Evolutionary conservation across 2,329 filamentous ascomycete genomes (phyloP), one percentile per base, ranked within the genome.

Genomic region (Ophiognomonia clavigignenti-juglandacearum): DNA sequence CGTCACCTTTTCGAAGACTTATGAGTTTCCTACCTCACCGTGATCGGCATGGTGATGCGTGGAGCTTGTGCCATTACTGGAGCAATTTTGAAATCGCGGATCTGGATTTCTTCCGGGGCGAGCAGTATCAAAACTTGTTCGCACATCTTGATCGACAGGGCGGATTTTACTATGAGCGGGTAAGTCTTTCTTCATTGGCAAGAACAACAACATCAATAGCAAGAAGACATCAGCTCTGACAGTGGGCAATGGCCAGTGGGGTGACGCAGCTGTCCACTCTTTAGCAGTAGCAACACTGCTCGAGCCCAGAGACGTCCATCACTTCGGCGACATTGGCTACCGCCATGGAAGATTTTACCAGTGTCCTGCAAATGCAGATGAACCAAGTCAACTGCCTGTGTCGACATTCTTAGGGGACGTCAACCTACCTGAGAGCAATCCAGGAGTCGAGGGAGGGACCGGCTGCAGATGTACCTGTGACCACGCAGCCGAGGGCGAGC

Each of bases 71-170:
- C 54, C 70, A 73, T 50, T 73, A 70, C 55, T 73, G 70, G 70
- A 70, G 66, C 52, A 73, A 73, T 48, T 73, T 73, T 40, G 70
- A 73, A 56, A 72, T 73, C 43, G 70, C 68, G 24, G 63, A 70
- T 48, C 60, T 73, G 59, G 68, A 71, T 45, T 69, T 71, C 47
- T 73, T 70, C 59, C 62, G 69, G 23, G 59, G 61, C 8, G 56
- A 53, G 38, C 58, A 58, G 26, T 73, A 73, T 40, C 67, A 69
- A 47, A 63, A 67, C 8, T 59, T 69, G 16, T 71, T 70, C 45
- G 57, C 64, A 11, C 63, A 66, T 39, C 54, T 73, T 10, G 69
- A 72, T 39, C 59, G 56, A 40, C 62, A 62, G 24, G 68, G 67
- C 3, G 69, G 69, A 2, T 72, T 72, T 49, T 72, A 71, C 44